Percentiles rank a stretch among this genome's conserved stretches.
Conservation (phyloP, 139 green algal species). For the Helicosporidium sp. region DNA sequence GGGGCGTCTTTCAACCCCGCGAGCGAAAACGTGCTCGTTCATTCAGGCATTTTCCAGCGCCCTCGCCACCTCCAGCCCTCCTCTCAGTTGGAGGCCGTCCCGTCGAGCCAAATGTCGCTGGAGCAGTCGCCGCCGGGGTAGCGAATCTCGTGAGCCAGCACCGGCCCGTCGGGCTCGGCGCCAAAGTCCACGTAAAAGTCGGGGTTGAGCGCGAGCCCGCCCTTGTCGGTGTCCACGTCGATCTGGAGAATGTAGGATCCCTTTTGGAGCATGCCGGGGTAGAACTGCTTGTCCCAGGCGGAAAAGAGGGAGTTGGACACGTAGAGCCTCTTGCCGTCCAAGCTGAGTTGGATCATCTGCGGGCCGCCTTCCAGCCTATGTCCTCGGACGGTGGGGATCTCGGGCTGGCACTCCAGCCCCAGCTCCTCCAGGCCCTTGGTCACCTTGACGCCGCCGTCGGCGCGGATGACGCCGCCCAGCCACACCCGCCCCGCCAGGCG, state of each 20-base stretch:
- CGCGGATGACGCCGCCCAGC: constrained; percentile 41
- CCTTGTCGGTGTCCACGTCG: constrained; percentile 50
- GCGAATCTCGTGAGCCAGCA: constrained; percentile 51
- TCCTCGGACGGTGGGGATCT: constrained; percentile 30
- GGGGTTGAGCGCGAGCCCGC: constrained; percentile 40
- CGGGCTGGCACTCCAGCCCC: constrained; percentile 10
- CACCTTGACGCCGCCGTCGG: constrained; percentile 30
- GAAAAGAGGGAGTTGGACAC: constrained; percentile 51
- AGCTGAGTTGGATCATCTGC: constrained; percentile 69
- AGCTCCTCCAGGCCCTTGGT: not conserved
- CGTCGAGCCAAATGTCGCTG: not conserved
- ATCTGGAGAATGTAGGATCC: constrained; percentile 44
- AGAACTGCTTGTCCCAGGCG: constrained; percentile 65
- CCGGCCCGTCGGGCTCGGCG: constrained; percentile 49
- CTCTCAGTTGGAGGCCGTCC: not conserved
- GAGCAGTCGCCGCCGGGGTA: not conserved
- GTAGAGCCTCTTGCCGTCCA: constrained; percentile 66
- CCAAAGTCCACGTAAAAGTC: constrained; percentile 45
- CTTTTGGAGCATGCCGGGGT: constrained; percentile 42
- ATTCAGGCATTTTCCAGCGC: too few relatives aligned
- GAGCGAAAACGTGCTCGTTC: too few relatives aligned
- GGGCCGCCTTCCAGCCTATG: constrained; percentile 47
- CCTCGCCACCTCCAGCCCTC: too few relatives aligned
- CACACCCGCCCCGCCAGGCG: constrained; percentile 40
- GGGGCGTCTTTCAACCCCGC: too few relatives aligned